Evolutionary conservation across 2,329 filamentous ascomycete species (phyloP).

Genomic region (Graphilbum sp.): DNA sequence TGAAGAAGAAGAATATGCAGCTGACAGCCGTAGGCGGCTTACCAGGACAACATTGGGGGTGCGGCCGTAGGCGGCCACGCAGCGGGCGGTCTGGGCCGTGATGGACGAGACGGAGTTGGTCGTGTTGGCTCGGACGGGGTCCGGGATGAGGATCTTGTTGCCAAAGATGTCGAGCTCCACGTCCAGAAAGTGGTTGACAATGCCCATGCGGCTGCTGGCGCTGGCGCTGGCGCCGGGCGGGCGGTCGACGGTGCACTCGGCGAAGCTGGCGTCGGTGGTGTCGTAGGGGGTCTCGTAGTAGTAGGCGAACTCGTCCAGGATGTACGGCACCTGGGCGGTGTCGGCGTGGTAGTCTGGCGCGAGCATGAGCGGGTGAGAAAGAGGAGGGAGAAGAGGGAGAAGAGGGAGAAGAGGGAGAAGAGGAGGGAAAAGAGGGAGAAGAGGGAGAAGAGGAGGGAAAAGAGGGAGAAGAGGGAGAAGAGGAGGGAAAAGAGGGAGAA

Average conservation of each 20-base stretch:
- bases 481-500: too few species aligned
- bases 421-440: neutral
- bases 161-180: conserved; percentile 17
- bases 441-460: too few species aligned
- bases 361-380: too few species aligned
- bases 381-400: conserved; percentile 9
- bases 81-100: conserved; percentile 22
- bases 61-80: conserved; percentile 15
- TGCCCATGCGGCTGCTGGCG: conserved; percentile 23
- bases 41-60: conserved; percentile 19
- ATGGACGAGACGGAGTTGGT: conserved; percentile 31
- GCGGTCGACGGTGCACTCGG: conserved; percentile 48
- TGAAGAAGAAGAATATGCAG: neutral
- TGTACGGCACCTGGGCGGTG: conserved; percentile 36
- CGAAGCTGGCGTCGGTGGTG: conserved; percentile 40
- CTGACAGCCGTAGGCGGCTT: too few species aligned
- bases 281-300: conserved; percentile 62
- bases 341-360: conserved; percentile 41
- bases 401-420: neutral
- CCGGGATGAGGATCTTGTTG: conserved; percentile 13
- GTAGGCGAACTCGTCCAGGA: conserved; percentile 39
- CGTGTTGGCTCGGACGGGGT: conserved; percentile 16
- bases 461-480: too few species aligned
- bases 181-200: conserved; percentile 51
- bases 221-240: conserved; percentile 27